Base-by-base conservation (phyloP, 2,329 filamentous ascomycete species). In the Ceratocystis eucalypticola region DNA sequence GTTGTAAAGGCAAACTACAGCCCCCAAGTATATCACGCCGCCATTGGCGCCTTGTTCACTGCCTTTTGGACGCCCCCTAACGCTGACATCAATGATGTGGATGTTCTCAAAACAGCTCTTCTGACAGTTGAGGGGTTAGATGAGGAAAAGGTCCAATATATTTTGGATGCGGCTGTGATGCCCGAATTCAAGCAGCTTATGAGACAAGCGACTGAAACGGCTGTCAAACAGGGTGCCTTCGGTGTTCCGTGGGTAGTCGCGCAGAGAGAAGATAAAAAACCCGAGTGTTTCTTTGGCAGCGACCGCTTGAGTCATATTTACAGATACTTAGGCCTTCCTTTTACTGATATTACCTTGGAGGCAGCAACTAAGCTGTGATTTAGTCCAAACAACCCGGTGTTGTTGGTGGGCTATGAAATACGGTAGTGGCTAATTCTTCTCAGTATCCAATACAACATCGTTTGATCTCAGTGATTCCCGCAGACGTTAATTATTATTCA, bases 181-280 rank as follows among this genome's bases (percentile, higher is more conserved):
- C 77, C 79, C 3, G 75, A 81, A 69, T 73, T 77, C 70, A 80
- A 76, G 73, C 72, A 74, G 8, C 70, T 69, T 37, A 75, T 90
- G 33, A 80, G 80, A 67, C 76, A 75, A 4, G 80, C 80, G 55
- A 91, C 88, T 20, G 78, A 83, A 68, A 79, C 80, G 69, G 87
- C 83, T 0, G 73, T 89, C 17, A 80, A 83, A 46, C 77, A 76
- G 62, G 89, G 88, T 0, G 89, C 88, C 0, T 93, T 89, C 74
- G 89, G 89, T 0, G 84, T 84, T 62, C 89, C 89, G 1, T 93
- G 89, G 88, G 78, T 89, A 68, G 86, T 84, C 81, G 88, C 85
- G 2, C 80, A 78, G 20, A 84, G 87, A 70, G 73, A 72, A 70
- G 73, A 72, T 69, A 86, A 0, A 74, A 79, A 66, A 8, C 37